Conservation (phyloP, 2,329 filamentous ascomycete genomes). For the Alternaria triticimaculans region DNA sequence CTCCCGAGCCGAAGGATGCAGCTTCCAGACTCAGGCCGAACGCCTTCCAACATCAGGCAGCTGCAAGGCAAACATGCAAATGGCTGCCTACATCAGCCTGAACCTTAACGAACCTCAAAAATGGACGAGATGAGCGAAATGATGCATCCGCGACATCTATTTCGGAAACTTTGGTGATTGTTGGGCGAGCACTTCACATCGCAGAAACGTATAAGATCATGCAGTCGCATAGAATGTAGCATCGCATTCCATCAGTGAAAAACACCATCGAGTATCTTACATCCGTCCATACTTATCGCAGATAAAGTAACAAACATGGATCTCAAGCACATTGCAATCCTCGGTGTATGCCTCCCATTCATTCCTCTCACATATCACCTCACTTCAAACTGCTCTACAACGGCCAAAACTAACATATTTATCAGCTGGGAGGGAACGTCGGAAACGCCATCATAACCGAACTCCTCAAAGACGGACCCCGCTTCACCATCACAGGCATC, state of each 20-base stretch:
- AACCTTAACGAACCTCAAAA: too few relatives aligned
- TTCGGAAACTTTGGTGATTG: too few relatives aligned
- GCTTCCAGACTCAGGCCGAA: neutral
- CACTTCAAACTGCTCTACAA: neutral
- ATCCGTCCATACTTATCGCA: neutral
- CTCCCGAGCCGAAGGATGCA: neutral
- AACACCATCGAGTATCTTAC: too few relatives aligned
- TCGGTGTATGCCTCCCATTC: constrained; percentile 32
- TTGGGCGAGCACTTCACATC: neutral
- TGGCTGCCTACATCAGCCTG: constrained; percentile 2
- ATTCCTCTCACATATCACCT: neutral
- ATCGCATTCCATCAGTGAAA: neutral
- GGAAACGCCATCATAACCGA: constrained; percentile 39
- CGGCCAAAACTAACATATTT: neutral
- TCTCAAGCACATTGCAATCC: constrained; percentile 45
- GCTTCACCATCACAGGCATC: constrained; percentile 40
- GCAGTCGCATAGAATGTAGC: neutral
- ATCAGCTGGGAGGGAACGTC: constrained; percentile 34
- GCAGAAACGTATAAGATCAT: neutral
- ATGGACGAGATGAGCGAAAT: neutral
- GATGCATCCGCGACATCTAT: neutral
- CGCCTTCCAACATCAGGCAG: constrained; percentile 2
- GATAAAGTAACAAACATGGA: constrained; percentile 28
- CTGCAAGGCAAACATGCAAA: constrained; percentile 4
- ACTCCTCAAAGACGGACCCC: constrained; percentile 26